Conservation (phyloP, 306 rosid genomes). For the Biancaea sappan region DNA sequence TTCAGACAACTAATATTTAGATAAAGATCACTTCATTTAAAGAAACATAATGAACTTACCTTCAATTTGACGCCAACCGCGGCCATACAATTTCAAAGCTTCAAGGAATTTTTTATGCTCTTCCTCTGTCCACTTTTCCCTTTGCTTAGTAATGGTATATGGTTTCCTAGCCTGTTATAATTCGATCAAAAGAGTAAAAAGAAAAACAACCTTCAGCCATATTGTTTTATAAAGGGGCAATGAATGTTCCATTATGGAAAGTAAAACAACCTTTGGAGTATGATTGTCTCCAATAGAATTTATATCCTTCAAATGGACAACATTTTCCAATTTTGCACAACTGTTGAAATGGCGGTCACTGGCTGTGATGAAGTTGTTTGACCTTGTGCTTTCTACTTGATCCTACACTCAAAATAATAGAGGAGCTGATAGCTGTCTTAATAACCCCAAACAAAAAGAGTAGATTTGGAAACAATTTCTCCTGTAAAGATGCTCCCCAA, state of each 20-base stretch:
- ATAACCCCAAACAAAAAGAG: conserved; percentile 8
- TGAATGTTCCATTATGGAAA: conserved; percentile 4
- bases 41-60: conserved; percentile 47
- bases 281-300: conserved; percentile 47
- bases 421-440: conserved; percentile 29
- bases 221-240: not conserved
- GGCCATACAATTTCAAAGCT: conserved; percentile 94
- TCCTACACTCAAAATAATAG: conserved; percentile 46
- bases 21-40: not conserved
- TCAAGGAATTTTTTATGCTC: conserved; percentile 94
- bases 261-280: conserved; percentile 64
- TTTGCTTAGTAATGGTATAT: conserved; percentile 86
- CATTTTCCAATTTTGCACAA: conserved; percentile 44
- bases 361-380: conserved; percentile 35
- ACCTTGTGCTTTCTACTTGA: conserved; percentile 48
- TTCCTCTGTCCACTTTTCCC: conserved; percentile 96
- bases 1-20: not conserved
- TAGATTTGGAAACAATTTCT: conserved; percentile 19
- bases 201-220: not conserved
- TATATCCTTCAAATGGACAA: conserved; percentile 33
- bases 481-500: conserved; percentile 46
- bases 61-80: conserved; percentile 98
- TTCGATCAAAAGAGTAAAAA: too few relatives aligned
- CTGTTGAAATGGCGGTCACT: conserved; percentile 39
- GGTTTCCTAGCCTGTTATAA: conserved; percentile 81